Conservation (phyloP, 768 basidiomycete genomes). For the Agrocybe pediades region DNA sequence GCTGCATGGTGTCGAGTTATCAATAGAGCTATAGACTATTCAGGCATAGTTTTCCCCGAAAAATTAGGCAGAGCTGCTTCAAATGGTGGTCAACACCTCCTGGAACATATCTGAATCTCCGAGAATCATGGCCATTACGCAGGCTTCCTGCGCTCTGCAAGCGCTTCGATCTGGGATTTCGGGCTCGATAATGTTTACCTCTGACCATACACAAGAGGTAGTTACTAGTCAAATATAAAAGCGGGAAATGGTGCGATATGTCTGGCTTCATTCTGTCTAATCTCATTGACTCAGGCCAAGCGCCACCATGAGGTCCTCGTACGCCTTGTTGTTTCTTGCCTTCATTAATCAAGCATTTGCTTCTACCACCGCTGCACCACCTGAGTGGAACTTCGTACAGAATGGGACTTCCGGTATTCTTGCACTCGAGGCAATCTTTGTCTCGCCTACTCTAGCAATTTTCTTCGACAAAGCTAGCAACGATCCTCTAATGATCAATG, state of each 20-base stretch:
- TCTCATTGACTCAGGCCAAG: not conserved
- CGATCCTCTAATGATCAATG: slow-evolving; percentile 41
- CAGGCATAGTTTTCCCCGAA: too few species aligned
- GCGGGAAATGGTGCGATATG: not conserved
- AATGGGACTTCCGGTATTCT: slow-evolving; percentile 29
- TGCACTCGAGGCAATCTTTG: slow-evolving; percentile 29
- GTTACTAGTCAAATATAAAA: slow-evolving; percentile 2
- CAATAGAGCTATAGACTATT: too few species aligned
- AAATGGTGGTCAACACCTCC: too few species aligned
- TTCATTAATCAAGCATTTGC: slow-evolving; percentile 2
- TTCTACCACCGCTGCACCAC: slow-evolving; percentile 6
- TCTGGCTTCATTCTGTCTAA: not conserved
- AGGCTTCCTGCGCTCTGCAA: slow-evolving; percentile 4
- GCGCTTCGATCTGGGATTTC: not conserved
- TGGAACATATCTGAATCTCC: too few species aligned
- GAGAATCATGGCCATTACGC: too few species aligned
- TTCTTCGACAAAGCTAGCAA: slow-evolving; percentile 32
- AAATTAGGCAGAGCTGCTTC: too few species aligned
- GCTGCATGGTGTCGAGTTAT: too few species aligned
- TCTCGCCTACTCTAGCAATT: slow-evolving; percentile 30
- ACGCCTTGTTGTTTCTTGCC: not conserved
- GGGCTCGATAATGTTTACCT: not conserved
- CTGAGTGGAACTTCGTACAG: slow-evolving; percentile 28
- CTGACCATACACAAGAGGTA: not conserved
- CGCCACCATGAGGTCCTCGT: slow-evolving; percentile 1